phyloP scores from a whole-genome alignment of 78 protist genomes.

The Dictyostelium intermedium region DNA sequence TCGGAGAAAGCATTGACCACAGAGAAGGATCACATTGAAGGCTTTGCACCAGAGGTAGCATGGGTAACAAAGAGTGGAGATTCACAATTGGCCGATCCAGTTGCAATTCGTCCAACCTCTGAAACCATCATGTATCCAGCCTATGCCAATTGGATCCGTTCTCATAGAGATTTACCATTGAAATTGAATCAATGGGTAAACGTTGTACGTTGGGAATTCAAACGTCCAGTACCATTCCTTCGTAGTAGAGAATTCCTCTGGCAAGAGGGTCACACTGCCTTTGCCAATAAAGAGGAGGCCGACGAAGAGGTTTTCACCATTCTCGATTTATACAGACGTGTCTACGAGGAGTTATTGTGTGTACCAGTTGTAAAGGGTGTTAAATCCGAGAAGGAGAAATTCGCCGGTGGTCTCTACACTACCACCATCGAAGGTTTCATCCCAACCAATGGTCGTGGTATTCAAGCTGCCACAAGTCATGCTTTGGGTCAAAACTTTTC shows the following conservation, averaged over 20 bases:
- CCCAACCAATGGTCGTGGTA: constrained; percentile 95
- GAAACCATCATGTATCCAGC: constrained; percentile 99
- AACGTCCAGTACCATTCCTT: constrained; percentile 98
- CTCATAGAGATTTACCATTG: constrained; percentile 98
- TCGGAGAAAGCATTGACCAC: constrained; percentile 85
- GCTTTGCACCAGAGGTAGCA: constrained; percentile 97
- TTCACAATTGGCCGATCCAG: constrained; percentile 91
- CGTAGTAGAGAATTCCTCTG: constrained; percentile 98
- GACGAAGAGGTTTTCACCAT: constrained; percentile 90
- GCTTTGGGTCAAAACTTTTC: constrained; percentile 98
- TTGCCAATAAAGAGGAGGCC: constrained; percentile 92
- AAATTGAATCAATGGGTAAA: constrained; percentile 96
- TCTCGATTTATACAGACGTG: constrained; percentile 91
- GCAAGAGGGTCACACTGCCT: constrained; percentile 99
- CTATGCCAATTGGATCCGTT: constrained; percentile 95
- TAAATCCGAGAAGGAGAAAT: constrained; percentile 96
- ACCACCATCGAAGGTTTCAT: constrained; percentile 97
- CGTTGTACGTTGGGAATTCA: constrained; percentile 99
- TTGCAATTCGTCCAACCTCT: constrained; percentile 98
- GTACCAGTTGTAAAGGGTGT: constrained; percentile 93
- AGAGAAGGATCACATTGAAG: constrained; percentile 95
- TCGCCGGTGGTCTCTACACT: constrained; percentile 97
- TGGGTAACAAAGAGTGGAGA: constrained; percentile 98
- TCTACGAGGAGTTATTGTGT: constrained; percentile 95
- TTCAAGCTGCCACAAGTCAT: constrained; percentile 98